Base-by-base conservation (phyloP, 495 filamentous ascomycete species). In the Chaetomidium leptoderma region DNA sequence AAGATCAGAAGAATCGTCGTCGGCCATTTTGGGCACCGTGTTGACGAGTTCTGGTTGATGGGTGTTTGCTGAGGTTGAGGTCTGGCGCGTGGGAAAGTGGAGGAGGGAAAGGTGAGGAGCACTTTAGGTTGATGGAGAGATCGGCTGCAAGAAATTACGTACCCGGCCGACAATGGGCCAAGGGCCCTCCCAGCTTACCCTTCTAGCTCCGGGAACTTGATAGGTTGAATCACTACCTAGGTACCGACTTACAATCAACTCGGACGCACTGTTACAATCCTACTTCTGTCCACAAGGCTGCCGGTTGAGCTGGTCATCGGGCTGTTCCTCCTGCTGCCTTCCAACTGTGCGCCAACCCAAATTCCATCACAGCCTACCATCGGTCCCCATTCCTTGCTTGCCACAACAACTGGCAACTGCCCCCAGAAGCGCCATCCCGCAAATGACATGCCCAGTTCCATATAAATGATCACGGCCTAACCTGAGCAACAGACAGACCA, bases 1-100 rank as follows among this genome's bases (percentile, higher is more conserved):
- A 35, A 82, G 72, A 26, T 81, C 78, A 14, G 78, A 81, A 45
- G 76, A 79, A 43, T 79, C 78, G 61, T 77, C 74, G 57, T 81
- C 79, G 36, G 77, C 77, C 74, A 78, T 78, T 62, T 68, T 59
- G 58, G 53, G n/a, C n/a, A 29, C 17, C 53, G 45, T 49, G 58
- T 48, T 42, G 40, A 26, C 39, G 14, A 53, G 33, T 52, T 43
- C 14, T 59, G 47, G 58, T 65, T 36, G 55, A 45, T 53, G 51
- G 46, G 53, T 24, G 57, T 57, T 60, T 53, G 53, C 19, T 42
- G 43, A n/a, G 37, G 40, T 30, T 44, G 47, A n/a, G 29, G 42
- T 29, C 39, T 45, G 49, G 51, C 52, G 51, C 42, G 51, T 23
- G 45, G 54, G 55, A 39, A n/a, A 59, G 57, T 59, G 58, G 61